Evolutionary conservation across 306 rosid genomes (phyloP).

Genomic region (Malus asiatica): DNA sequence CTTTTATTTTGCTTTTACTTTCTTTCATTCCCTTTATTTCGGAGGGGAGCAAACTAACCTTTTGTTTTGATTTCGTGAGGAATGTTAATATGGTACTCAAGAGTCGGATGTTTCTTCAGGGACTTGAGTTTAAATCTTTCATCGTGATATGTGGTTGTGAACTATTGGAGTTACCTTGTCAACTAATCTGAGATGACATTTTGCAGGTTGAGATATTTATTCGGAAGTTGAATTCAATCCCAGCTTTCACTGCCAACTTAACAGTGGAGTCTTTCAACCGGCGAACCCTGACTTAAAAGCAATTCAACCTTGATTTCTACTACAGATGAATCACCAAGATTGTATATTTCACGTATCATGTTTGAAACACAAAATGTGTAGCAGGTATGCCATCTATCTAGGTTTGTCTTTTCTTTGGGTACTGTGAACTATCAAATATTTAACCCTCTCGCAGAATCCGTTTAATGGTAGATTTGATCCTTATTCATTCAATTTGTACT

Average conservation of each 20-base stretch:
- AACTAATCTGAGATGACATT: constrained; percentile 4
- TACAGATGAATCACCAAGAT: constrained; percentile 13
- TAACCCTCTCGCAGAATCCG: background rate
- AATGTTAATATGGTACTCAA: background rate
- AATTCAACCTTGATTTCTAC: constrained; percentile 8
- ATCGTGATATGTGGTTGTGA: background rate
- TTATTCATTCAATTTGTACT: too few species aligned
- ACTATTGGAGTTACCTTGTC: background rate
- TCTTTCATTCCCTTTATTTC: background rate
- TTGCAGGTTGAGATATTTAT: constrained; percentile 87
- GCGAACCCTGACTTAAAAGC: constrained; percentile 58
- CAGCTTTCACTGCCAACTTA: constrained; percentile 94
- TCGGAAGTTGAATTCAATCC: constrained; percentile 83
- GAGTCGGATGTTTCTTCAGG: background rate
- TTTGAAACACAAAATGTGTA: background rate
- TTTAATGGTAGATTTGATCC: background rate
- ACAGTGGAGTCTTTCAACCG: constrained; percentile 93
- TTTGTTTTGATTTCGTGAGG: background rate
- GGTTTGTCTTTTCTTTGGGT: background rate
- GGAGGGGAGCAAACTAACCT: background rate
- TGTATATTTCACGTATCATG: background rate
- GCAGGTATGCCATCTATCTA: background rate
- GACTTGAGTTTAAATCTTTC: background rate
- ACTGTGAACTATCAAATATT: background rate
- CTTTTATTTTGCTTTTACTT: background rate